Base-by-base conservation (phyloP, 1,284 basidiomycete species). In the Irpex sp. region DNA sequence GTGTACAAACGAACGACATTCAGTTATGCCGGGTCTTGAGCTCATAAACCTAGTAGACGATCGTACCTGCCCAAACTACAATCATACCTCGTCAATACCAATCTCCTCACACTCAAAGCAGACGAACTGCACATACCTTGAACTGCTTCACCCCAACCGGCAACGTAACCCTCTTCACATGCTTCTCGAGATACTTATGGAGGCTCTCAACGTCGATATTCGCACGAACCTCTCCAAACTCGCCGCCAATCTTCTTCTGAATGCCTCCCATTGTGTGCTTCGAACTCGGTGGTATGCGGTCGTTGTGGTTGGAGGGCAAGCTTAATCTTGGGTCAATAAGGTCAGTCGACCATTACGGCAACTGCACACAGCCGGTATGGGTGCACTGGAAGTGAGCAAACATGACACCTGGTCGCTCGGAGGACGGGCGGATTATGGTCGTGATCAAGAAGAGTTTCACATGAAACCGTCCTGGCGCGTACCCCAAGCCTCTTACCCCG, bases 111-210 rank as follows among this genome's bases (percentile, higher is more conserved):
- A 36, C 58, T 47, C n/a, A 33, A 63, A 63, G 51, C 3, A 58
- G 14, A 14, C 21, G 28, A 28, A 28, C 12, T n/a, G 37, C 49
- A 79, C 85, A 61, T 72, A 92, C 92, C 74, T 92, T 92, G 79
- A 98, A 98, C 74, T 98, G 96, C 77, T 96, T 91, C 33, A 96
- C 85, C 19, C 80, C 77, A 7, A 96, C 84, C 0, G 94, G 93
- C 1, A 84, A 75, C 36, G 75, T 75, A 63, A 96, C 82, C 0
- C 75, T 78, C 6, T 79, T 72, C 1, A 91, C 84, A 67, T 84
- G 74, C 62, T 76, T 72, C 58, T 75, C 68, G 61, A 97, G 82
- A 72, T 93, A 97, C 12, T 73, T 73, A 64, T 90, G 88, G 61
- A 96, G 80, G 58, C 76, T 82, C 37, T 77, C 77, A 36, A 88